Conservation (phyloP, 371 early-diverging fungal genomes). For the Mortierella sp. region DNA sequence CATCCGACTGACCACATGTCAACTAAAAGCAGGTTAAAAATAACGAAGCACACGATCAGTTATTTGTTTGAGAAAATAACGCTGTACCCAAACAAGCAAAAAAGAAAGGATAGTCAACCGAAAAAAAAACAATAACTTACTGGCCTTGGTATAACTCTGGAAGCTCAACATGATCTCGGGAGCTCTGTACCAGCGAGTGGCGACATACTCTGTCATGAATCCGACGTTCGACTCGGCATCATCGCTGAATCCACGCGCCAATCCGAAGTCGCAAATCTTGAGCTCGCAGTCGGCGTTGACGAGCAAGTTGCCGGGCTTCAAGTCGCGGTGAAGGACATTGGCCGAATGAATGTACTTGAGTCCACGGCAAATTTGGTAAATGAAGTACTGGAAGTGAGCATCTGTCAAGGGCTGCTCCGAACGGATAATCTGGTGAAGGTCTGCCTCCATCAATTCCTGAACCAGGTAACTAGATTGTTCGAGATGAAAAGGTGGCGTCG, state of each 20-base stretch:
- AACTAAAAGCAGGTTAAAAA: slow-evolving; percentile 61
- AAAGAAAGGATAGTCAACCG: not conserved
- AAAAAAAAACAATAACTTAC: slow-evolving; percentile 63
- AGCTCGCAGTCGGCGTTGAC: slow-evolving; percentile 99
- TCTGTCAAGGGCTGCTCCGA: slow-evolving; percentile 97
- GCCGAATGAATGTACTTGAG: slow-evolving; percentile 98
- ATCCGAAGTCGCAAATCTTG: slow-evolving; percentile 95
- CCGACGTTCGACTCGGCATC: slow-evolving; percentile 87
- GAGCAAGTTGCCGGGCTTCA: slow-evolving; percentile 97
- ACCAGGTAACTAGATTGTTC: slow-evolving; percentile 74
- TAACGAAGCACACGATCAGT: not conserved
- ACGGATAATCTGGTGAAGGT: slow-evolving; percentile 97
- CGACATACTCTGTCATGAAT: slow-evolving; percentile 97
- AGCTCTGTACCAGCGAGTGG: slow-evolving; percentile 99
- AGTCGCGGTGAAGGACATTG: slow-evolving; percentile 97
- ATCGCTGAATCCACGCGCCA: slow-evolving; percentile 92
- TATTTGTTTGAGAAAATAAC: not conserved
- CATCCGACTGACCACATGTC: slow-evolving; percentile 99
- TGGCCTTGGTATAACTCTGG: slow-evolving; percentile 95
- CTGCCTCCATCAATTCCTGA: slow-evolving; percentile 98
- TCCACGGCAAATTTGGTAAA: slow-evolving; percentile 97
- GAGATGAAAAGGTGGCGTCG: not conserved
- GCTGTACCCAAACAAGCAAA: not conserved
- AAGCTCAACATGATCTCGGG: slow-evolving; percentile 98
- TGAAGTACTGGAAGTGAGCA: slow-evolving; percentile 98